Base-by-base conservation (phyloP, 2,329 filamentous ascomycete genomes). In the Ceratocystis destructans region DNA sequence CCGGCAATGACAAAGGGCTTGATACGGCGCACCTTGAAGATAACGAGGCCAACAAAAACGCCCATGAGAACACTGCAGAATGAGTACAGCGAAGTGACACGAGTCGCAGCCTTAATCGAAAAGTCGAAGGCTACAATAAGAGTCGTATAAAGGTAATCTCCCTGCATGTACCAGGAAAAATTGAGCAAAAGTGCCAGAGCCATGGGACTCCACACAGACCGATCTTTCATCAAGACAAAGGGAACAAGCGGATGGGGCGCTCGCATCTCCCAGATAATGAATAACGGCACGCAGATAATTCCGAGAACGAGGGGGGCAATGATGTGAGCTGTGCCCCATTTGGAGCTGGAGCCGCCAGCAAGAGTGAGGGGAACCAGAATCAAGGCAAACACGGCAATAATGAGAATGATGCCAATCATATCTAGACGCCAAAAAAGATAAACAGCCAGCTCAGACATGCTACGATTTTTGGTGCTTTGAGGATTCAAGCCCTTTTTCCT, bases 1-100 rank as follows among this genome's bases (percentile, higher is more conserved):
- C 85, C 85, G 33, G 75, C 74, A 48, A 87, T 73, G 71, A 87
- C 86, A 72, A 87, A 85, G n/a, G 77, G 72, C 71, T 87, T 87
- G 71, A 87, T 79, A 28, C 80, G 82, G 64, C 83, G 80, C 28
- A 85, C 77, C 65, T 77, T 78, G 75, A 78, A 80, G 48, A 87
- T 80, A 41, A 87, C 72, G 12, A 84, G 71, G 4, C 84, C 84
- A 17, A 85, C 76, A 59, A 82, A 70, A 57, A 79, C 77, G 33
- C 85, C 85, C 1, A 79, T 77, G 64, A 87, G 76, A 67, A 86
- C 83, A 25, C 82, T 84, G 62, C 74, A 73, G 70, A 81, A 81
- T 0, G 76, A 78, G 77, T 87, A 88, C 1, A 87, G 77, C 0
- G 81, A 83, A 0, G 77, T 76, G 68, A 87, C 80, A 17, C 84